A percentile compares a stretch with the other conserved stretches of the same genome.
Conservation (phyloP, 2,329 filamentous ascomycete genomes). For the Xylariales sp. region DNA sequence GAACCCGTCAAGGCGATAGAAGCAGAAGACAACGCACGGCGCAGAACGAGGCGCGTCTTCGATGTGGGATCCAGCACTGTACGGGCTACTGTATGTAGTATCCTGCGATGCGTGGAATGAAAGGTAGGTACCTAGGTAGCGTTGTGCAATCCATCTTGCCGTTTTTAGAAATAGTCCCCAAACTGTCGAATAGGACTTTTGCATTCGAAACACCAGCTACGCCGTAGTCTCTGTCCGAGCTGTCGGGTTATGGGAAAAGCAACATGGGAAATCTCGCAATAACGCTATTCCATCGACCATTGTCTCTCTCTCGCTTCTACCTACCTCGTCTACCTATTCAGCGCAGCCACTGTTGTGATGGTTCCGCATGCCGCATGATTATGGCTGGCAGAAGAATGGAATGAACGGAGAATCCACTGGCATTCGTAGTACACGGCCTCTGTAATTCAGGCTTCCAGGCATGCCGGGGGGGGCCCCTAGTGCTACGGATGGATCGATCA, state of each 20-base stretch:
- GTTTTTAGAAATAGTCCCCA: not conserved
- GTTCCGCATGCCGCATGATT: too few relatives aligned
- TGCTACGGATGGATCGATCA: not conserved
- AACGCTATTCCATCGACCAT: not conserved
- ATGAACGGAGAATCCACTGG: not conserved
- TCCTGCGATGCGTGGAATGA: not conserved
- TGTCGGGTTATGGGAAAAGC: not conserved
- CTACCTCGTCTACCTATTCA: not conserved
- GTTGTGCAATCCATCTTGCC: not conserved
- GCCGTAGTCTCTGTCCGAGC: not conserved
- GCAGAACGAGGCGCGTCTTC: conserved; percentile 1
- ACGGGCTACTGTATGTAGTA: too few relatives aligned
- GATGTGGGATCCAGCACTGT: too few relatives aligned
- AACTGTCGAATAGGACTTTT: not conserved
- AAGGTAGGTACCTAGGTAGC: not conserved
- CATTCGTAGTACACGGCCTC: too few relatives aligned
- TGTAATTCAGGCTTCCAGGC: too few relatives aligned
- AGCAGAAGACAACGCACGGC: conserved; percentile 5
- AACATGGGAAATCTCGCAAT: not conserved
- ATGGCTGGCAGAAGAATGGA: not conserved
- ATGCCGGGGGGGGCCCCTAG: too few relatives aligned
- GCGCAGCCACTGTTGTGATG: too few relatives aligned
- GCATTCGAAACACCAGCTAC: not conserved
- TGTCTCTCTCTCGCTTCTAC: not conserved
- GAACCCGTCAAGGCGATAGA: not conserved